A percentile compares a stretch with the other conserved stretches of the same genome.
Conservation (phyloP, 2,329 filamentous ascomycete genomes). For the Exophiala bonariae region DNA sequence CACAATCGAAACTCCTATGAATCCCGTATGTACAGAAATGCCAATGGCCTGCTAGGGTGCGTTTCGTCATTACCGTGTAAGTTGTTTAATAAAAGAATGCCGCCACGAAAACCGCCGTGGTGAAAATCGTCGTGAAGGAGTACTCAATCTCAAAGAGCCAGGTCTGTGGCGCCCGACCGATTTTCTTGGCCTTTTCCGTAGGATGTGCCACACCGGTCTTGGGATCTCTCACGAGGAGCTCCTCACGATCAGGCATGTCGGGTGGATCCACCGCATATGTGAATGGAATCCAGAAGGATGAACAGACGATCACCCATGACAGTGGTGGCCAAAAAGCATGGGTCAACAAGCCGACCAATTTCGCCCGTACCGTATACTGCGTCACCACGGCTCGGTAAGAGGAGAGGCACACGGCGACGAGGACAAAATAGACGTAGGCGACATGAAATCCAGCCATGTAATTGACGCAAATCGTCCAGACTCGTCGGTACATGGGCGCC, state of each 20-base stretch:
- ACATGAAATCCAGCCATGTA: slow-evolving; percentile 59
- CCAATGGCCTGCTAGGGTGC: not conserved
- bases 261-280: slow-evolving; percentile 63
- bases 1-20: not conserved
- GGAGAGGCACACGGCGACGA: slow-evolving; percentile 52
- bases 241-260: slow-evolving; percentile 57
- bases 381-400: slow-evolving; percentile 52
- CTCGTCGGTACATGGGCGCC: slow-evolving; percentile 49
- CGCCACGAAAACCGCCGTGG: slow-evolving; percentile 50
- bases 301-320: slow-evolving; percentile 57
- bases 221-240: slow-evolving; percentile 56
- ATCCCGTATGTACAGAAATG: not conserved
- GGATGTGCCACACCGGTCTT: slow-evolving; percentile 51
- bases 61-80: not conserved
- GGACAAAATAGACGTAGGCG: slow-evolving; percentile 54
- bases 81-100: slow-evolving; percentile 33
- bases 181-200: slow-evolving; percentile 51
- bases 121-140: slow-evolving; percentile 52
- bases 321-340: slow-evolving; percentile 64
- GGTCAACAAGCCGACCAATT: slow-evolving; percentile 56
- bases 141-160: slow-evolving; percentile 60
- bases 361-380: slow-evolving; percentile 38
- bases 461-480: slow-evolving; percentile 57
- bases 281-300: slow-evolving; percentile 59
- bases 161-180: slow-evolving; percentile 54